Evolutionary conservation across 2,329 filamentous ascomycete genomes (phyloP).

Genomic region (Whalleya microplaca): DNA sequence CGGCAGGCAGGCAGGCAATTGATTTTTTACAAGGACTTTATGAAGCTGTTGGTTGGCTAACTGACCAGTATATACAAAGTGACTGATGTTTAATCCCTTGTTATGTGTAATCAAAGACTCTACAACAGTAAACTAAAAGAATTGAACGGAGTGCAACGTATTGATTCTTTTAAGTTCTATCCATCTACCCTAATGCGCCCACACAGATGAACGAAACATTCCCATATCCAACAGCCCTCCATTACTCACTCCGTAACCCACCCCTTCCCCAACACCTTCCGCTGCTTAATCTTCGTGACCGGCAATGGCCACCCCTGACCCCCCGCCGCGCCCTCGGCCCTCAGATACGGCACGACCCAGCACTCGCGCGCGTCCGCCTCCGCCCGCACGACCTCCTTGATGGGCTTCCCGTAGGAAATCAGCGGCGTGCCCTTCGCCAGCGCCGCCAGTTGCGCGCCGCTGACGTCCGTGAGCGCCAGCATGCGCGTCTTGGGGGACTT

Average conservation of each 20-base stretch:
- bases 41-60: no score
- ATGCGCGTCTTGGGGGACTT: slow-evolving; percentile 76
- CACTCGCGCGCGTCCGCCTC: slow-evolving; percentile 66
- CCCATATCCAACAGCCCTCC: no score
- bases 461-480: slow-evolving; percentile 82
- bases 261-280: slow-evolving; percentile 69
- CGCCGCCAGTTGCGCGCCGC: slow-evolving; percentile 73
- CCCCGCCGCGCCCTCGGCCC: slow-evolving; percentile 67
- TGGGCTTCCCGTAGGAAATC: slow-evolving; percentile 83
- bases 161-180: no score
- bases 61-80: no score
- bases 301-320: slow-evolving; percentile 79
- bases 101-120: no score
- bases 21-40: no score
- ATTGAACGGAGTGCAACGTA: no score
- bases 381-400: slow-evolving; percentile 71
- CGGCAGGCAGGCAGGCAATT: no score
- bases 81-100: no score
- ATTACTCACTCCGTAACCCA: slow-evolving; percentile 70
- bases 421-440: slow-evolving; percentile 86
- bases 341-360: slow-evolving; percentile 79
- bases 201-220: no score
- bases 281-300: slow-evolving; percentile 82
- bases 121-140: no score
- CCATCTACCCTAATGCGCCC: no score